phyloP scores from a whole-genome alignment of 805 yeast species.

The Millerago galiae region DNA sequence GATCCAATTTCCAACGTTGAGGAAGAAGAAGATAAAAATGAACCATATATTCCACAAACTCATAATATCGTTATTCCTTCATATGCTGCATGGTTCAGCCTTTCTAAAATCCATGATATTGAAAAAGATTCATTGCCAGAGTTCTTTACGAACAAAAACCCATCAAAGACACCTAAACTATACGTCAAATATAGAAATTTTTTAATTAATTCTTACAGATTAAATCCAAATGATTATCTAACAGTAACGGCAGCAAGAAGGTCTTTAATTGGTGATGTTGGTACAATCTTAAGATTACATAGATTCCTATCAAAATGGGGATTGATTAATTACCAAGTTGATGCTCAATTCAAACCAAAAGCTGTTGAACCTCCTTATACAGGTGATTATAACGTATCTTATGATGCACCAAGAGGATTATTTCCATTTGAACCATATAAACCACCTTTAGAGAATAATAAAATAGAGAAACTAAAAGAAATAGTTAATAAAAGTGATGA shows the following conservation, averaged over 20 bases:
- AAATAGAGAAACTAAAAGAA: conserved; percentile 37
- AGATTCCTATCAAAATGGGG: conserved; percentile 89
- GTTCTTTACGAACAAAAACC: conserved; percentile 67
- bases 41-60: conserved; percentile 46
- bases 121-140: conserved; percentile 85
- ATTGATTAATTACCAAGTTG: conserved; percentile 84
- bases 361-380: conserved; percentile 67
- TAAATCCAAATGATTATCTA: conserved; percentile 84
- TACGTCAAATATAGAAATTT: conserved; percentile 82
- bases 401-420: conserved; percentile 87
- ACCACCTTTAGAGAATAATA: conserved; percentile 44
- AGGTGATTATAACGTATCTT: conserved; percentile 68
- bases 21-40: conserved; percentile 11
- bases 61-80: conserved; percentile 85
- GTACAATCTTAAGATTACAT: conserved; percentile 79
- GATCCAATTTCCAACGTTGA: neutral
- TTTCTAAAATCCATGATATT: conserved; percentile 64
- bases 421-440: conserved; percentile 86
- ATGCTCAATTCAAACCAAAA: conserved; percentile 66
- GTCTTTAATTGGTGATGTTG: conserved; percentile 86
- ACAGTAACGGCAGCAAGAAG: conserved; percentile 90
- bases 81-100: conserved; percentile 79
- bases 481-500: conserved; percentile 10
- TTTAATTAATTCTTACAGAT: conserved; percentile 79
- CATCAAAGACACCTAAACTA: conserved; percentile 74